Conservation (phyloP, 108 stramenopile species). For the Stephanodiscus minutulus region DNA sequence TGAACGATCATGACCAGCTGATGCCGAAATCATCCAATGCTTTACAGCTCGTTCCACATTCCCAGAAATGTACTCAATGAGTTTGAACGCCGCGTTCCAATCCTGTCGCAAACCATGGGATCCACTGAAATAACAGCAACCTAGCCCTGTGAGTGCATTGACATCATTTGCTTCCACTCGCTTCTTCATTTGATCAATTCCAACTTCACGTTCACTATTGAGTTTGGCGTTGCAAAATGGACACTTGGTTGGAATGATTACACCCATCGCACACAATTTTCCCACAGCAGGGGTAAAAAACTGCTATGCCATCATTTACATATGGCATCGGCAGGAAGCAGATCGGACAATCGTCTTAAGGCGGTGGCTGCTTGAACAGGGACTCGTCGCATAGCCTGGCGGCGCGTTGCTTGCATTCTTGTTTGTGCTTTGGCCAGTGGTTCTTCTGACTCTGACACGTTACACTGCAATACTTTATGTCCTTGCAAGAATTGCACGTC, state of each 20-base stretch:
- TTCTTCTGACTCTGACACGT: conserved; percentile 3
- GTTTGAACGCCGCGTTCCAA: background rate
- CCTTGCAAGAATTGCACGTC: background rate
- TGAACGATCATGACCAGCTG: background rate
- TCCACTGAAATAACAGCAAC: background rate
- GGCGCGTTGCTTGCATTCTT: conserved; percentile 24
- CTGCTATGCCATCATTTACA: no score
- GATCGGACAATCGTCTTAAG: conserved; percentile 19
- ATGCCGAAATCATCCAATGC: conserved; percentile 8
- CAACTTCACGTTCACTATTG: background rate
- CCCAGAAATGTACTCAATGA: background rate
- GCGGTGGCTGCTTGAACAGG: conserved; percentile 25
- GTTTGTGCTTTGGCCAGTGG: conserved; percentile 29
- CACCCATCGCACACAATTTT: background rate
- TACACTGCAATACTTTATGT: background rate
- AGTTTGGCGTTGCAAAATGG: background rate
- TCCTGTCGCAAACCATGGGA: conserved; percentile 3
- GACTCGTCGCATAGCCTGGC: conserved; percentile 5
- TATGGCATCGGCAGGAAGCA: conserved; percentile 7
- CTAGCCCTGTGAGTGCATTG: background rate
- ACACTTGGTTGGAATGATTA: background rate
- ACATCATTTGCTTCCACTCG: background rate
- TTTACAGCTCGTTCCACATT: background rate
- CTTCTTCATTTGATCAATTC: background rate
- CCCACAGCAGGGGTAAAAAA: background rate